Evolutionary conservation across 768 basidiomycete species (phyloP).

Genomic region (Amanita thiersii): DNA sequence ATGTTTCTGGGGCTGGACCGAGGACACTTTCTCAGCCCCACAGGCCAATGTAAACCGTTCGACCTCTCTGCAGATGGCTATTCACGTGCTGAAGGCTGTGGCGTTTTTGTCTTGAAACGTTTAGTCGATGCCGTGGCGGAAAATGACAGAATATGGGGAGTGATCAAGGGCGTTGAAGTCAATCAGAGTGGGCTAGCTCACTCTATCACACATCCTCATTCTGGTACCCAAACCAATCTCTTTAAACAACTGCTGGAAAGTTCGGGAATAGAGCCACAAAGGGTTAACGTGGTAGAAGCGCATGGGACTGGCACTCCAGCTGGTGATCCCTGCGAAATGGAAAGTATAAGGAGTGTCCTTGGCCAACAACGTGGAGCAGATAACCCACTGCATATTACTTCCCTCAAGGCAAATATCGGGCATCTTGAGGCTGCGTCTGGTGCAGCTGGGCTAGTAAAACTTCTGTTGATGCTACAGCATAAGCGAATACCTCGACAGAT

Average conservation of each 20-base stretch:
- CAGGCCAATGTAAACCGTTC: constrained; percentile 64
- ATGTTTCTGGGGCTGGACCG: constrained; percentile 64
- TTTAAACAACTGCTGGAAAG: constrained; percentile 37
- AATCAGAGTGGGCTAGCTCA: constrained; percentile 62
- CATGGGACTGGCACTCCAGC: constrained; percentile 71
- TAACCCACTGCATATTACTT: constrained; percentile 57
- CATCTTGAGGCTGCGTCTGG: constrained; percentile 75
- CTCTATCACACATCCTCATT: constrained; percentile 71
- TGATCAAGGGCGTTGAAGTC: constrained; percentile 63
- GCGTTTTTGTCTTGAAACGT: constrained; percentile 64
- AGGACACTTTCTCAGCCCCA: constrained; percentile 59
- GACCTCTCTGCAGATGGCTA: constrained; percentile 71
- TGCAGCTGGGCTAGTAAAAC: constrained; percentile 60
- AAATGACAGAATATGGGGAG: constrained; percentile 58
- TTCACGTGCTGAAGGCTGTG: constrained; percentile 63
- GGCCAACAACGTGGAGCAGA: constrained; percentile 26
- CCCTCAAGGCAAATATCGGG: constrained; percentile 67
- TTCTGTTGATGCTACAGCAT: constrained; percentile 60
- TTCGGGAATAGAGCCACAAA: constrained; percentile 33
- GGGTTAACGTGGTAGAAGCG: constrained; percentile 60
- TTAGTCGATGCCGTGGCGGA: constrained; percentile 57
- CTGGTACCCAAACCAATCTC: constrained; percentile 50
- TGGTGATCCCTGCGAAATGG: constrained; percentile 60
- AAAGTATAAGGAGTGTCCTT: constrained; percentile 52
- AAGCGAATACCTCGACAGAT: constrained; percentile 51